Base-by-base conservation (phyloP, 2,329 filamentous ascomycete species). In the Sporothrix schenckii region DNA sequence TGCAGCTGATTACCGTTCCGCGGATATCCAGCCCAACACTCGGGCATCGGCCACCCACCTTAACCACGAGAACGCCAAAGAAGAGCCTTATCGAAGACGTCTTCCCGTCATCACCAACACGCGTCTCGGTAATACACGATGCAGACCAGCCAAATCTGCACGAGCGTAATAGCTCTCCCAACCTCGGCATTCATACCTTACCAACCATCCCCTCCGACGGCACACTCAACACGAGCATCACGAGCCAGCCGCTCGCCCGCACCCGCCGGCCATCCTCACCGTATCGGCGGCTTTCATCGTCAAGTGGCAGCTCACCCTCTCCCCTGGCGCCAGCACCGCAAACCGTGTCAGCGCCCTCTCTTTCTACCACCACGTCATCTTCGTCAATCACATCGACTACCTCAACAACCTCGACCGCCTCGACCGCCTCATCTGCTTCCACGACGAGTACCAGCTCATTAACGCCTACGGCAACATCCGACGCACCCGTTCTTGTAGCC, bases 11-110 rank as follows among this genome's bases (percentile, higher is more conserved):
- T 44, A 84, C 86, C 2, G 81, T 85, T 70, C 76, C 84, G 34
- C 85, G 86, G 41, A 83, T 86, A 3, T 81, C 82, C 39, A 89
- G 87, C 74, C 87, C 56, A 89, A 87, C 74, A 86, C 87, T 10
- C 82, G 3, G 86, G 86, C 2, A 84, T n/a, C 61, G 63, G 2
- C 68, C 27, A 13, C 53, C 71, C 1, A 30, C 72, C 4, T 53
- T 73, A 50, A 65, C 34, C 24, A 72, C 69, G 19, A 71, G 74
- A 24, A 78, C 81, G 21, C 85, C 86, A 3, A 82, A 85, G 72
- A 89, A 88, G 76, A 83, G 84, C 11, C 83, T 83, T 0, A 50
- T 73, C 14, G 88, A 90, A 75, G 88, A 90, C 72, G 80, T 83
- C 1, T 90, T 89, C 73, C 88, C 88, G 2, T 79, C 81, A 24